Percentiles rank a stretch among this genome's conserved stretches.
These are phyloP conservation scores for Talaromyces wortmannii DNA, from an alignment of 495 filamentous ascomycete genomes.

Conservation along the genomic window DNA sequence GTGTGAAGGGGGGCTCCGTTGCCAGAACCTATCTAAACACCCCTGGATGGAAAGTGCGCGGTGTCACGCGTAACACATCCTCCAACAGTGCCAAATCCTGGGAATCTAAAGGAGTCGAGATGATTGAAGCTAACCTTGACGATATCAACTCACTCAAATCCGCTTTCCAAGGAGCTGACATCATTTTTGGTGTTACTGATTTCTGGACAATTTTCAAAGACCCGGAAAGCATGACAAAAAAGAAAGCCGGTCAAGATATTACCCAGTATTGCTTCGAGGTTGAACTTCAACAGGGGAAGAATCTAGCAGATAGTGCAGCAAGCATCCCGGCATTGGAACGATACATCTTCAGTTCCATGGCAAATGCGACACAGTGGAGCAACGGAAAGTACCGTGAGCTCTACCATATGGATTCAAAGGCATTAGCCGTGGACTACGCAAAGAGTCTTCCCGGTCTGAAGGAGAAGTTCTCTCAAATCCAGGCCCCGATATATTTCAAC, in stretches of 20 bases:
- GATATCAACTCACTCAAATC: constrained; percentile 26
- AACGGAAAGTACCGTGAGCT: constrained; percentile 26
- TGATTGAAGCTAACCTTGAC: constrained; percentile 38
- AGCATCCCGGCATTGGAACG: constrained; percentile 30
- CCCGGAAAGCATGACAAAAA: no score
- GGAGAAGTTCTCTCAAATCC: constrained; percentile 27
- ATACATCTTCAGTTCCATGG: constrained; percentile 28
- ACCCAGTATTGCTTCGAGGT: no score
- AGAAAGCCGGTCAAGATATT: no score
- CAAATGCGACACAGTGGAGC: constrained; percentile 20
- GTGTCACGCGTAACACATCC: constrained; percentile 26
- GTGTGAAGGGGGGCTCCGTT: constrained; percentile 35
- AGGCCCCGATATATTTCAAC: constrained; percentile 21
- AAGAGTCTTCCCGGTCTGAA: constrained; percentile 30
- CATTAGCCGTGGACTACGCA: constrained; percentile 23
- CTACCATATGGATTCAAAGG: constrained; percentile 34
- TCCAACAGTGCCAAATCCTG: constrained; percentile 23
- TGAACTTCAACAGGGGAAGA: constrained; percentile 28
- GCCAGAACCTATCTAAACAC: constrained; percentile 20
- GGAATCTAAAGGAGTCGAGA: constrained; percentile 34
- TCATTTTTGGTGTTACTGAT: constrained; percentile 28
- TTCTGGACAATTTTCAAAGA: no score
- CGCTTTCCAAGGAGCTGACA: constrained; percentile 40
- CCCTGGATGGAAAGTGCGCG: constrained; percentile 26
- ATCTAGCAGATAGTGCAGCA: constrained; percentile 41